These are phyloP conservation scores for Eimeria acervulina DNA, from an alignment of 169 alveolate species.

Conservation along the genomic window DNA sequence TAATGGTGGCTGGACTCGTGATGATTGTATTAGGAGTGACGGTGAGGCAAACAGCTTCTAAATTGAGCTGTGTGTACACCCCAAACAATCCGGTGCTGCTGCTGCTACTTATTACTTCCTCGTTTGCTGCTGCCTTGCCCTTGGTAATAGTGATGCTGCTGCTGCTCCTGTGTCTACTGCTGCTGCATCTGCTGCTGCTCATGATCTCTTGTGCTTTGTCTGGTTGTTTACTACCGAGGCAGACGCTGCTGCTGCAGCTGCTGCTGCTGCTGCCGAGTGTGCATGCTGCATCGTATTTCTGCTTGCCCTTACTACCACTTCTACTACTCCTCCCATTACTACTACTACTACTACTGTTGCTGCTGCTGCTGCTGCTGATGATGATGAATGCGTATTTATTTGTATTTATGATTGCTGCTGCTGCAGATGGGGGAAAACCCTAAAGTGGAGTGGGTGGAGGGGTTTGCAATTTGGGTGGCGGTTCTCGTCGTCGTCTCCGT, in stretches of 20 bases:
- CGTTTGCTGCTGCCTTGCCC: not conserved
- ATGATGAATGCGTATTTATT: no score
- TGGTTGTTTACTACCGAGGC: not conserved
- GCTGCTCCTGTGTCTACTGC: not conserved
- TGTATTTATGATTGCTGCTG: not conserved
- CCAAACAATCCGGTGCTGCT: no score
- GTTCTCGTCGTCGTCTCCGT: slow-evolving; percentile 93
- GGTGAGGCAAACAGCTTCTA: not conserved
- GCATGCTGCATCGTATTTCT: not conserved
- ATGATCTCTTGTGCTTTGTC: not conserved
- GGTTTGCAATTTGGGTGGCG: slow-evolving; percentile 94
- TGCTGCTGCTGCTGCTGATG: no score
- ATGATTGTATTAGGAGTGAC: slow-evolving; percentile 76
- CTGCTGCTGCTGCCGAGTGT: no score
- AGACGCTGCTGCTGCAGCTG: not conserved
- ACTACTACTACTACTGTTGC: no score
- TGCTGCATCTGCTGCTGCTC: no score
- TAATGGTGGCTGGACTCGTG: slow-evolving; percentile 69
- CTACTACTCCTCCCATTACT: no score
- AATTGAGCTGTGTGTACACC: not conserved
- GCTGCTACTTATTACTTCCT: no score
- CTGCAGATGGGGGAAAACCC: slow-evolving; percentile 83
- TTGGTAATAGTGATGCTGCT: not conserved
- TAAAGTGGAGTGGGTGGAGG: slow-evolving; percentile 95
- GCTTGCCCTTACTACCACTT: no score